Evolutionary conservation across 805 yeast species (phyloP).

Genomic region (Candida tallmaniae): DNA sequence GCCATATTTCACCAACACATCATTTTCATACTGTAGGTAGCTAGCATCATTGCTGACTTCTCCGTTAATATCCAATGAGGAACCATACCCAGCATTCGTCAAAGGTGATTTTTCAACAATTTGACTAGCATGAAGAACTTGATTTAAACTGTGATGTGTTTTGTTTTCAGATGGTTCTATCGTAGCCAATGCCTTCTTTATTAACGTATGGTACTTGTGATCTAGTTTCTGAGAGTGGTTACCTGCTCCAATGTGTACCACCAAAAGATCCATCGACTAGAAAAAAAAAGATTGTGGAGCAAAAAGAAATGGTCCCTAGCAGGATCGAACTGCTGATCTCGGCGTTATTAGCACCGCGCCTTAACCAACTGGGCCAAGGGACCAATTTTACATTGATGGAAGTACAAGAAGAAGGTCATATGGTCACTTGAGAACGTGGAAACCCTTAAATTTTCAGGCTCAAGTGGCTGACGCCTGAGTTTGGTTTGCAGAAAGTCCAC

Average conservation of each 20-base stretch:
- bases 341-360: constrained; percentile 54
- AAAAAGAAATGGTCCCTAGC: constrained; percentile 78
- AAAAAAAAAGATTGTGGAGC: too few species aligned
- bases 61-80: constrained; percentile 38
- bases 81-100: constrained; percentile 50
- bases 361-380: constrained; percentile 54
- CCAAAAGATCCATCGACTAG: constrained; percentile 10
- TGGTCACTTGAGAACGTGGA: too few species aligned
- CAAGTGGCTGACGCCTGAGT: too few species aligned
- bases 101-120: constrained; percentile 33
- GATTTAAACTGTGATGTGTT: background rate
- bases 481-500: too few species aligned
- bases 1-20: constrained; percentile 11
- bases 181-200: constrained; percentile 20
- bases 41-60: constrained; percentile 44
- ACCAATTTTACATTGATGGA: too few species aligned
- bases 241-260: constrained; percentile 54
- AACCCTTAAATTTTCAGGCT: too few species aligned
- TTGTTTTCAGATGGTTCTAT: background rate
- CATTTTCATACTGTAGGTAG: constrained; percentile 16
- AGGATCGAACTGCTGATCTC: constrained; percentile 85
- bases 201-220: constrained; percentile 21
- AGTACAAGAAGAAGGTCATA: too few species aligned
- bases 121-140: constrained; percentile 13
- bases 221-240: constrained; percentile 25